Evolutionary conservation across 768 basidiomycete species (phyloP), one percentile per base, ranked within the genome.

Genomic region (Termitomyces sp.): DNA sequence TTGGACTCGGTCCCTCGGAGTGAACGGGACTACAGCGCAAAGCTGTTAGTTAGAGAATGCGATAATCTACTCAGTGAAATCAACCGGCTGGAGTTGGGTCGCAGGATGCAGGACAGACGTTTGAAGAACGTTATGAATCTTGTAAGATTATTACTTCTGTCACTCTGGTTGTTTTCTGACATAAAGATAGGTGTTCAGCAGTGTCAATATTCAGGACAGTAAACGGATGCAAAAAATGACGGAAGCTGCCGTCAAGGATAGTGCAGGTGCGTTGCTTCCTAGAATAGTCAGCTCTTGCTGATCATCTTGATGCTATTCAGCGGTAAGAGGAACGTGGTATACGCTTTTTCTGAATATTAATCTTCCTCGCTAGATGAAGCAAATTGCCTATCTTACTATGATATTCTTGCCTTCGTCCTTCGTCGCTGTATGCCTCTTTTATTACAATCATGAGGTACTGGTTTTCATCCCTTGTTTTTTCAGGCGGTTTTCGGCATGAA

Each of bases 401-500:
- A 62, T 82, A 19, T 86, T 85, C 67, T 69, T 86, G 4, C 85
- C 85, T 3, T 80, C 82, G 0, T 79, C 80, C 11, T 81, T 85
- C 53, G 69, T 73, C 23, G 76, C 82, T 55, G 80, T 80, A 64
- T 45, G 76, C 55, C 27, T 16, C n/a, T 34, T 21, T 23, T 27
- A 32, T 9, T 12, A 16, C 25, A 31, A 31, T 25, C 27, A 14
- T 23, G 17, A 38, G 5, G 37, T 6, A 25, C 29, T 29, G n/a
- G 27, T 16, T 27, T 31, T 42, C 21, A 34, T 23, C 14, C 44
- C 4, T 47, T 32, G 7, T 49, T 27, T 49, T 16, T 2, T n/a
- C 51, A 84, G 84, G 76, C 71, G 38, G 67, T 84, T 8, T 85
- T 85, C 53, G 80, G 84, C 12, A 85, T 85, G 84, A 86, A 85